Evolutionary conservation across 306 rosid genomes (phyloP), one percentile per base, ranked within the genome.

Genomic region (Crataegus laevigata): DNA sequence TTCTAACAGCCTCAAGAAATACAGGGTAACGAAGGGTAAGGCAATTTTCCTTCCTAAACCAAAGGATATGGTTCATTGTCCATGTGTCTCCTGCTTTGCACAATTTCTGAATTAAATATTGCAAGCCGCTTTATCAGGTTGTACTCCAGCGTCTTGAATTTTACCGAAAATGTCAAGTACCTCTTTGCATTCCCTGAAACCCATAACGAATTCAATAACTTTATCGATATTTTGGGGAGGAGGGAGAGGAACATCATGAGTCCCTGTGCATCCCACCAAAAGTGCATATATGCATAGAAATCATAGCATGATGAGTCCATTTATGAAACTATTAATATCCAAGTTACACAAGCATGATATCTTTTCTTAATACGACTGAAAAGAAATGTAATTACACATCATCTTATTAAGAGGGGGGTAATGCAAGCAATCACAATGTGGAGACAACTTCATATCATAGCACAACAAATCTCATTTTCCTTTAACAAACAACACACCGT

Each of bases 121-220:
- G 80, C 93, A 93, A 14, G 96, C 91, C 32, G 92, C 93, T 87
- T 91, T 93, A 80, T 89, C 97, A 75, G 98, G 98, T 32, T 85
- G 85, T 47, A 79, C 85, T 71, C 85, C 90, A 69, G 96, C 92
- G 74, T 91, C 97, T 81, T 85, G 98, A 93, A 91, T 89, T 77
- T 83, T 77, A 75, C 63, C 75, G 75, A 93, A 93, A 63, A 93
- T 87, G 71, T 89, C 97, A 36, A 88, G 83, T 78, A 96, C 96
- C 84, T 93, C 97, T 64, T 76, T 72, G 82, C 86, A 84, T 82
- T 91, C 57, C 89, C 96, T 93, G 87, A 60, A 85, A 76, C 50
- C 43, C 80, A 75, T 45, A 70, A 79, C 30, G 83, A 70, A 63
- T 47, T 4, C 36, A 75, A 75, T 24, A 73, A 52, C 17, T 51